A percentile compares a stretch with the other conserved stretches of the same genome.
Evolutionary conservation across 169 alveolate genomes (phyloP).

Genomic region (Cryptosporidium baileyi): DNA sequence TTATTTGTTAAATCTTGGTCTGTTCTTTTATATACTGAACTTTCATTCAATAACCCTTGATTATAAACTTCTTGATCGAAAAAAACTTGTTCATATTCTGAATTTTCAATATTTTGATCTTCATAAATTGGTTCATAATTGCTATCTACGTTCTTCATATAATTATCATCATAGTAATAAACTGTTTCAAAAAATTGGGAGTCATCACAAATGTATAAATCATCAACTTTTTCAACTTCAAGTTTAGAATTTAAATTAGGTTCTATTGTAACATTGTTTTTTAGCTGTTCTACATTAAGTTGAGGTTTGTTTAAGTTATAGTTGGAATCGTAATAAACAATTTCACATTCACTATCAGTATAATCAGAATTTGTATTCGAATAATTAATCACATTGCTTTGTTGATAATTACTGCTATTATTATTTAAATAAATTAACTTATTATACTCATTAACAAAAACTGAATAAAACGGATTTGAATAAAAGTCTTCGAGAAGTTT

Average conservation of each 20-base stretch:
- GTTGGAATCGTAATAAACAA: not conserved
- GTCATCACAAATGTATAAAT: constrained; percentile 22
- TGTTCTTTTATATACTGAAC: too few species aligned
- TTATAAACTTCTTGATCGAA: not conserved
- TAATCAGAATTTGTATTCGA: not conserved
- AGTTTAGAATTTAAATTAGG: not conserved
- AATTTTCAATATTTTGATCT: not conserved
- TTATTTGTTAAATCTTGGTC: too few species aligned
- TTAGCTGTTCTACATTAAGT: not conserved
- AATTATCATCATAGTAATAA: constrained; percentile 7
- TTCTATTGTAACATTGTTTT: not conserved
- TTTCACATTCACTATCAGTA: not conserved
- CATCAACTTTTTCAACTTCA: constrained; percentile 12
- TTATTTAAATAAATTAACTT: not conserved
- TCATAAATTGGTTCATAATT: not conserved
- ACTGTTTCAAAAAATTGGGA: constrained; percentile 38
- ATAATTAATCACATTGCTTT: too few species aligned
- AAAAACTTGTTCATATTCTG: not conserved
- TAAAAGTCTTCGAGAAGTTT: constrained; percentile 53
- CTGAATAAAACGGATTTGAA: constrained; percentile 61
- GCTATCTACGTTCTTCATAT: not conserved
- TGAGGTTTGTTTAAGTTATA: not conserved
- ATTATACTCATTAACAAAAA: constrained; percentile 56
- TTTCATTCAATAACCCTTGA: too few species aligned
- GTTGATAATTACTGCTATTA: not conserved